Conservation (phyloP, 352 stramenopile genomes). For the Phytophthora colocasiae region DNA sequence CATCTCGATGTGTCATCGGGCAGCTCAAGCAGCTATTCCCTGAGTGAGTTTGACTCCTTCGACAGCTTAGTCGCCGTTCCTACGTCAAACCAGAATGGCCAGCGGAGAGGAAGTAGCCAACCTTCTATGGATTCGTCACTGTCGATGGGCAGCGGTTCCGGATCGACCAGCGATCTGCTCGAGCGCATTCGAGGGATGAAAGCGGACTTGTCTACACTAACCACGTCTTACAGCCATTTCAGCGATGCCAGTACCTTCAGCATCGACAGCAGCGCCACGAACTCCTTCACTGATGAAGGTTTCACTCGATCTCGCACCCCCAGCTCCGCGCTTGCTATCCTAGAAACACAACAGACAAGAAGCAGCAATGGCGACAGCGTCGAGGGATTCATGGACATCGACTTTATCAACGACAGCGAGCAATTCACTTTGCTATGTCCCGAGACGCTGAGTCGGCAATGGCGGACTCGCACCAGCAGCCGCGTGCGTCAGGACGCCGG, state of each 20-base stretch:
- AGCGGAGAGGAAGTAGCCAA: constrained; percentile 13
- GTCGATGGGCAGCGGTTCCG: constrained; percentile 15
- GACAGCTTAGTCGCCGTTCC: constrained; percentile 40
- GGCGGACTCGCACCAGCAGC: constrained; percentile 29
- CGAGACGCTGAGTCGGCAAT: constrained; percentile 44
- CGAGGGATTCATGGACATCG: constrained; percentile 42
- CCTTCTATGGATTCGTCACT: constrained; percentile 1
- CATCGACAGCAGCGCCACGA: constrained; percentile 18
- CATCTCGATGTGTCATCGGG: constrained; percentile 30
- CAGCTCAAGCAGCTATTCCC: constrained; percentile 64
- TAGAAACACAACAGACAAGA: constrained; percentile 6
- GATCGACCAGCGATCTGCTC: constrained; percentile 47
- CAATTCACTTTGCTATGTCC: constrained; percentile 66
- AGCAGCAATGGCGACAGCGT: constrained; percentile 9
- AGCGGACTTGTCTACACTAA: constrained; percentile 48
- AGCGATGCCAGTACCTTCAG: constrained; percentile 18
- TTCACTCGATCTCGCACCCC: not conserved
- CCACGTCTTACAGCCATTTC: constrained; percentile 25
- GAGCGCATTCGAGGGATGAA: constrained; percentile 66
- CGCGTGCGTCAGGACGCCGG: constrained; percentile 49
- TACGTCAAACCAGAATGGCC: constrained; percentile 31
- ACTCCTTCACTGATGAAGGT: constrained; percentile 19
- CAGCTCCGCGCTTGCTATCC: not conserved
- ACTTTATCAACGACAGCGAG: constrained; percentile 63
- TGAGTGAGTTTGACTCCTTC: constrained; percentile 69